phyloP scores from a whole-genome alignment of 352 stramenopile species.

The Pythium periplocum region DNA sequence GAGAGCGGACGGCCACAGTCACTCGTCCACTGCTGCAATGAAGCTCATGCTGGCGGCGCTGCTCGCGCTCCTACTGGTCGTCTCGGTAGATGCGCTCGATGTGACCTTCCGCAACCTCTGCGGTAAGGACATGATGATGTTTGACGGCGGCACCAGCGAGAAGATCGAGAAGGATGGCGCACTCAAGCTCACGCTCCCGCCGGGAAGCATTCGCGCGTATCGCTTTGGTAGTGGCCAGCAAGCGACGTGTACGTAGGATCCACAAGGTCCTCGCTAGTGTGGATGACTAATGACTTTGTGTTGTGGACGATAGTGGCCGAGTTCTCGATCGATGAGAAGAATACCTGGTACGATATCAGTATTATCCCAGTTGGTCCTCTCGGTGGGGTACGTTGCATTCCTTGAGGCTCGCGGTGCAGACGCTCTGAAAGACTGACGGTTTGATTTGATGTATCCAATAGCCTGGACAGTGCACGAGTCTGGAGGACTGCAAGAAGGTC shows the following conservation, averaged over 20 bases:
- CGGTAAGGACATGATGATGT: constrained; percentile 26
- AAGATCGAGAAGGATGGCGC: constrained; percentile 15
- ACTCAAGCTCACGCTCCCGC: constrained; percentile 17
- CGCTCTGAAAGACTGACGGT: neutral
- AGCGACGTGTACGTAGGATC: constrained; percentile 14
- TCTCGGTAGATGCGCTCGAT: constrained; percentile 15
- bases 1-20: too few species aligned
- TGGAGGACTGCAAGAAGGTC: constrained; percentile 42
- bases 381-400: constrained; percentile 10
- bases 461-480: constrained; percentile 38
- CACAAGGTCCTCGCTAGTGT: too few species aligned
- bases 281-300: constrained; percentile 1
- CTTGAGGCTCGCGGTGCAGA: neutral
- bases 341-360: constrained; percentile 20
- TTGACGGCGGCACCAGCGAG: constrained; percentile 20
- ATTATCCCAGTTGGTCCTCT: constrained; percentile 15
- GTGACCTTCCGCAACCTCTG: constrained; percentile 42
- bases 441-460: constrained; percentile 16
- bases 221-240: constrained; percentile 13
- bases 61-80: constrained; percentile 5
- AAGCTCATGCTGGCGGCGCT: constrained; percentile 9
- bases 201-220: constrained; percentile 11
- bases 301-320: constrained; percentile 13
- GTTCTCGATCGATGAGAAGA: constrained; percentile 14
- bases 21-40: neutral